A percentile compares a stretch with the other conserved stretches of the same genome.
Conservation (phyloP, 1,284 basidiomycete species). For the Cystobasidium slooffiae region DNA sequence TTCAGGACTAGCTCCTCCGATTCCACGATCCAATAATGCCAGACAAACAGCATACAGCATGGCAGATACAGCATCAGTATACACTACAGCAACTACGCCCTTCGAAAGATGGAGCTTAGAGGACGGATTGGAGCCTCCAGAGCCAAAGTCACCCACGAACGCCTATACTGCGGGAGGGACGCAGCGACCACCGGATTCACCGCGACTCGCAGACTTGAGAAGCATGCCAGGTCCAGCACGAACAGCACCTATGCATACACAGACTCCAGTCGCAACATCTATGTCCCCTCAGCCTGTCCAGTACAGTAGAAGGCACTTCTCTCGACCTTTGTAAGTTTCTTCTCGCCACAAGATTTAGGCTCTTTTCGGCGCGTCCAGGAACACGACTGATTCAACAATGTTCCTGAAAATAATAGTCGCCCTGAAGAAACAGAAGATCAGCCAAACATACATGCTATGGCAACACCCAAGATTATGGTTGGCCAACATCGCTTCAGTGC, state of each 20-base stretch:
- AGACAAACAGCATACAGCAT: conserved; percentile 35
- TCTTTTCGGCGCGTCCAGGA: conserved; percentile 1
- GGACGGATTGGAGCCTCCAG: conserved; percentile 31
- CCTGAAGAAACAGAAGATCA: conserved; percentile 26
- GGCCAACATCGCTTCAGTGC: conserved; percentile 39
- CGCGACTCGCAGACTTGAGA: conserved; percentile 27
- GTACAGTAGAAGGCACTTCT: conserved; percentile 37
- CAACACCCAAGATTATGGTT: conserved; percentile 39
- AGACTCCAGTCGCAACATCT: conserved; percentile 24
- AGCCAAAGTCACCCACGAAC: conserved; percentile 26
- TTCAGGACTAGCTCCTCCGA: conserved; percentile 41
- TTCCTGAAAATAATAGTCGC: conserved; percentile 10
- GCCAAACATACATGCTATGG: conserved; percentile 7
- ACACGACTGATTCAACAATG: not conserved
- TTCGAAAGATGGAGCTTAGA: conserved; percentile 43
- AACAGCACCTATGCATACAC: conserved; percentile 22
- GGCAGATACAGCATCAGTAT: conserved; percentile 41
- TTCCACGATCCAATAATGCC: conserved; percentile 25
- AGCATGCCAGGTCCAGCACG: conserved; percentile 28
- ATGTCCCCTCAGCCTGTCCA: conserved; percentile 33
- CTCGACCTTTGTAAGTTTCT: conserved; percentile 41
- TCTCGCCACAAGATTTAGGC: conserved; percentile 5
- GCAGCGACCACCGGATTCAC: conserved; percentile 39
- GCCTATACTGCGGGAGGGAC: conserved; percentile 24
- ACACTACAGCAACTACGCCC: conserved; percentile 30